These are phyloP conservation scores for Saccharomycopsis guyanensis DNA, from an alignment of 805 yeast species.

Conservation along the genomic window DNA sequence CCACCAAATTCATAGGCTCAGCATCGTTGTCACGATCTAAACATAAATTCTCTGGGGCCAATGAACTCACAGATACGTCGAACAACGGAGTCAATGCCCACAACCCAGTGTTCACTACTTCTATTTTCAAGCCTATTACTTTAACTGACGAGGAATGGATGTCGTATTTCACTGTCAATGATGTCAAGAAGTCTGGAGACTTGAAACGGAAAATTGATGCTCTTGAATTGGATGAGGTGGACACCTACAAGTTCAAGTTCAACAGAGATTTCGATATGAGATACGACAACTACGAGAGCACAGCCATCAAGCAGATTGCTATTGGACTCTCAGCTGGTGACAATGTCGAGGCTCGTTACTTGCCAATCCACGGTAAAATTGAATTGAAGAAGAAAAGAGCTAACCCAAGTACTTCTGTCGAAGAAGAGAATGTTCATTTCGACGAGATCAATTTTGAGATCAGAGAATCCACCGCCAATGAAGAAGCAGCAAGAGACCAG, in stretches of 20 bases:
- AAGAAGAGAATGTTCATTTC: constrained; percentile 46
- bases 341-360: constrained; percentile 58
- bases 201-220: constrained; percentile 40
- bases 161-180: constrained; percentile 51
- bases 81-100: constrained; percentile 28
- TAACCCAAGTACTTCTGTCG: constrained; percentile 39
- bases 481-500: constrained; percentile 59
- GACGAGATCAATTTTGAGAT: constrained; percentile 56
- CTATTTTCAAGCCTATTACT: constrained; percentile 68
- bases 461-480: constrained; percentile 68
- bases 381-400: constrained; percentile 83
- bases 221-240: constrained; percentile 29
- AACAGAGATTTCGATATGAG: constrained; percentile 76
- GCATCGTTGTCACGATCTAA: constrained; percentile 31
- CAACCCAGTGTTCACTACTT: constrained; percentile 38
- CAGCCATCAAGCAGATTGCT: constrained; percentile 23
- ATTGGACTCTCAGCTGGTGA: constrained; percentile 55
- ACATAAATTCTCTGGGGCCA: constrained; percentile 20
- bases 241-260: constrained; percentile 50
- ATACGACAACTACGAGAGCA: constrained; percentile 30
- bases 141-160: constrained; percentile 71
- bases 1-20: constrained; percentile 53
- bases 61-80: constrained; percentile 28
- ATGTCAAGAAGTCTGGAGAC: constrained; percentile 31
- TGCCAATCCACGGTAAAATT: constrained; percentile 69